These are phyloP conservation scores for Carex kokanica DNA, from an alignment of 176 grass and related monocot species.

Conservation along the genomic window DNA sequence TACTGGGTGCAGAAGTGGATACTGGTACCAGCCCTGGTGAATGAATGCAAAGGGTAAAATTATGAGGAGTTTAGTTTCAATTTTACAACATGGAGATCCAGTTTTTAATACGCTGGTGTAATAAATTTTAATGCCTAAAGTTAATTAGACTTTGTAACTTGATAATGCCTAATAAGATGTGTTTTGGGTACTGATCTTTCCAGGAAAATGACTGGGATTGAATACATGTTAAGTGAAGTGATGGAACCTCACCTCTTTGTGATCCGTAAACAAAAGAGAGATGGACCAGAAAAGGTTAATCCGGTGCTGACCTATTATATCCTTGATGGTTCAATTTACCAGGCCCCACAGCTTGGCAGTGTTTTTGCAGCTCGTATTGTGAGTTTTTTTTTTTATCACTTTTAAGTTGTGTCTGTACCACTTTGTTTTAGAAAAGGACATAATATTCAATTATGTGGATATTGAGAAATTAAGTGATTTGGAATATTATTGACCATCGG, in stretches of 20 bases:
- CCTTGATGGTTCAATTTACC: constrained; percentile 95
- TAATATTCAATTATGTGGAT: not conserved
- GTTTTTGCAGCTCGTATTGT: constrained; percentile 94
- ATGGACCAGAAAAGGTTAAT: constrained; percentile 57
- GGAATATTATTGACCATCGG: not conserved
- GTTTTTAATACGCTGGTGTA: too few relatives aligned
- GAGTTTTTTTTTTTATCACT: constrained; percentile 16
- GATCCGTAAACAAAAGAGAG: constrained; percentile 91
- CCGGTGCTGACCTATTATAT: constrained; percentile 86
- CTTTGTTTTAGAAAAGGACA: not conserved
- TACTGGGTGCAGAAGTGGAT: too few relatives aligned
- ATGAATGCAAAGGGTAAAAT: too few relatives aligned
- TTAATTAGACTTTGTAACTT: not conserved
- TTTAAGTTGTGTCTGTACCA: not conserved
- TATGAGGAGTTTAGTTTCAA: too few relatives aligned
- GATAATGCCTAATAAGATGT: not conserved
- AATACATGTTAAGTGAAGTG: constrained; percentile 86
- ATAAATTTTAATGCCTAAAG: not conserved
- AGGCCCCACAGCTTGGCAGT: constrained; percentile 91
- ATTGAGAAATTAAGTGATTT: not conserved
- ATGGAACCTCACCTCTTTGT: constrained; percentile 97
- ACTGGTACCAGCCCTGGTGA: too few relatives aligned
- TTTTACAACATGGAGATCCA: too few relatives aligned
- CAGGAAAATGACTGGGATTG: constrained; percentile 93
- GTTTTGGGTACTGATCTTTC: not conserved